Base-by-base conservation (phyloP, 257 asterid genomes). In the Nicotiana knightiana region DNA sequence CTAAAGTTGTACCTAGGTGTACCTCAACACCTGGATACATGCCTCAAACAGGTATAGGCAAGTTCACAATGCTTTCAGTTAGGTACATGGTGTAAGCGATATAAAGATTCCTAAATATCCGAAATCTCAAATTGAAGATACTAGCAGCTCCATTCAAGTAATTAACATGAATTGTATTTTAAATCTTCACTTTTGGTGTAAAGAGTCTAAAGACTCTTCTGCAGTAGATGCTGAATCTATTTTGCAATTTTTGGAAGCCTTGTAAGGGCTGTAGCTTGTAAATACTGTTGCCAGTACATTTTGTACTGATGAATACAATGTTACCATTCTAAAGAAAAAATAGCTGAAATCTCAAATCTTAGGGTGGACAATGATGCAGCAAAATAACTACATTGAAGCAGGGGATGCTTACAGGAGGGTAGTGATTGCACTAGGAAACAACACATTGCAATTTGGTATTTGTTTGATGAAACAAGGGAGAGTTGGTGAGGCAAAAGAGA, bases 321-420 rank as follows among this genome's bases (percentile, higher is more conserved):
- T 39, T 39, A 6, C 8, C 46, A 39, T 39, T 39, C 9, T 32
- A 32, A 32, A 39, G 8, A 39, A 39, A 39, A 39, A 39, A 5
- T 6, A 39, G 46, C 46, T 39, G 1, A 39, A 39, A 39, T 39
- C 46, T 39, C 46, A 39, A 68, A 39, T 68, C 33, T 86, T 96
- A 82, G 98, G 98, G 39, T 96, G 98, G 97, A 98, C 99, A 5
- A 35, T 92, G 87, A 95, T 95, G 99, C 97, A 94, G 89, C 97
- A 88, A 73, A 91, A 86, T 90, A 93, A 93, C 83, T 92, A 93
- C 89, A 63, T 89, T 0, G 96, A 93, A 82, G 97, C 97, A 3
- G 97, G 91, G 81, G 97, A 92, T 26, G 94, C 97, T 0, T 94
- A 94, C 58, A 79, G 93, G 59, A 83, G 92, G 79, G 93, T 93